phyloP scores from a whole-genome alignment of 2,329 filamentous ascomycete species.

The Fusarium ambrosium region DNA sequence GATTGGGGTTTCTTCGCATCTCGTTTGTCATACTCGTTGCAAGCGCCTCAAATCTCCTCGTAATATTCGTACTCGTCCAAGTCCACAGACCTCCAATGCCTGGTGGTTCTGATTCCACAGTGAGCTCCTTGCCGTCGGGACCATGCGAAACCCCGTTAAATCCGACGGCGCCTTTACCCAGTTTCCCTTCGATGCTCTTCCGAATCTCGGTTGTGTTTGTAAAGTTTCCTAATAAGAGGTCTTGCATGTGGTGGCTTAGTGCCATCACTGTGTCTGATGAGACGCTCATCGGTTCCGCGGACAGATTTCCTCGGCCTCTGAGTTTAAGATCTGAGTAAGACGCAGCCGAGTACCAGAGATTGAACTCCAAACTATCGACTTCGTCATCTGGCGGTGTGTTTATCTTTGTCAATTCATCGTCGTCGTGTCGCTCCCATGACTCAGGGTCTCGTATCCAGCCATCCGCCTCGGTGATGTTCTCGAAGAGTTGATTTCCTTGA shows the following conservation, averaged over 20 bases:
- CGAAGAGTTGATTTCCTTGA: constrained; percentile 7
- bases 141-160: constrained; percentile 6
- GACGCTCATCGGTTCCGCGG: neutral
- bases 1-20: constrained; percentile 13
- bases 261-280: neutral
- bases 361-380: too few species aligned
- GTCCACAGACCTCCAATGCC: constrained; percentile 12
- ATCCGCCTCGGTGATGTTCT: constrained; percentile 2
- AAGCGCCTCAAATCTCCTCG: constrained; percentile 13
- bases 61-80: constrained; percentile 12
- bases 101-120: neutral
- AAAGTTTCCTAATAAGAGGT: constrained; percentile 2
- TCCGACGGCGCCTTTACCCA: constrained; percentile 11
- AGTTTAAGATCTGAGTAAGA: neutral
- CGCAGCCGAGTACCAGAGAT: neutral
- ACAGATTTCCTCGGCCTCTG: neutral
- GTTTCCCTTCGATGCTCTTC: neutral
- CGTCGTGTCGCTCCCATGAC: constrained; percentile 6
- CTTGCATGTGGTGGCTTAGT: constrained; percentile 13
- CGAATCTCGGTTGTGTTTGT: neutral
- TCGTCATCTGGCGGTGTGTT: too few species aligned
- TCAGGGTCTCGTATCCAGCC: neutral
- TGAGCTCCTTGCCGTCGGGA: neutral
- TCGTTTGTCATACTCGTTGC: constrained; percentile 26
- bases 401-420: neutral